Percentiles rank a stretch among this genome's conserved stretches.
Conservation (phyloP, 208 protist species). For the Acanthamoeba rhysodes region DNA sequence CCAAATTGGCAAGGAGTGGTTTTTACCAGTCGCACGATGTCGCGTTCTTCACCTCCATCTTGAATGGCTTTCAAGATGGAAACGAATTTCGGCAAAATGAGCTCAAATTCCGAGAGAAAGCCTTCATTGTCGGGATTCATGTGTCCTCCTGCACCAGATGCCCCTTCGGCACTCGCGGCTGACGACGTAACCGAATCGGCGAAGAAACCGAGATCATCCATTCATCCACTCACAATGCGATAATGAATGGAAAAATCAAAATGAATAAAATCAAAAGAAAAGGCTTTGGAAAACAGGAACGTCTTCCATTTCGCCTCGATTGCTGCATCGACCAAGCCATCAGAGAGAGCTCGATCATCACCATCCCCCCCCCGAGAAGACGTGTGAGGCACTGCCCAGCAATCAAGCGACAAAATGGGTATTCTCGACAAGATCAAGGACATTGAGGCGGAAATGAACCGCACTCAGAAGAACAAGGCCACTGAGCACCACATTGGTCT, state of each 20-base stretch:
- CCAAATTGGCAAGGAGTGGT: background rate
- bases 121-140: conserved; percentile 34
- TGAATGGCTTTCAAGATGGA: conserved; percentile 60
- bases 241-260: background rate
- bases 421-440: conserved; percentile 98
- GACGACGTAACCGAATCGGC: background rate
- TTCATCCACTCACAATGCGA: no score
- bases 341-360: no score
- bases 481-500: conserved; percentile 98
- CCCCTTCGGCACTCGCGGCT: background rate
- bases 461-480: conserved; percentile 99
- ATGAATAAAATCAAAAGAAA: background rate
- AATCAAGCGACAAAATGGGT: conserved; percentile 92
- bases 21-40: conserved; percentile 41
- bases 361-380: background rate
- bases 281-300: background rate
- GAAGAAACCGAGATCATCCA: background rate
- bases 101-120: conserved; percentile 31
- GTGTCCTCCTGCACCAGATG: background rate
- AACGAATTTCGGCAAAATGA: conserved; percentile 35
- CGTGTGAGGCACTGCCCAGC: background rate
- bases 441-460: conserved; percentile 98
- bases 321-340: no score
- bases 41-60: conserved; percentile 35
- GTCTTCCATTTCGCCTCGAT: background rate